These are phyloP conservation scores for Oemleria cerasiformis DNA, from an alignment of 306 rosid genomes.

Conservation along the genomic window DNA sequence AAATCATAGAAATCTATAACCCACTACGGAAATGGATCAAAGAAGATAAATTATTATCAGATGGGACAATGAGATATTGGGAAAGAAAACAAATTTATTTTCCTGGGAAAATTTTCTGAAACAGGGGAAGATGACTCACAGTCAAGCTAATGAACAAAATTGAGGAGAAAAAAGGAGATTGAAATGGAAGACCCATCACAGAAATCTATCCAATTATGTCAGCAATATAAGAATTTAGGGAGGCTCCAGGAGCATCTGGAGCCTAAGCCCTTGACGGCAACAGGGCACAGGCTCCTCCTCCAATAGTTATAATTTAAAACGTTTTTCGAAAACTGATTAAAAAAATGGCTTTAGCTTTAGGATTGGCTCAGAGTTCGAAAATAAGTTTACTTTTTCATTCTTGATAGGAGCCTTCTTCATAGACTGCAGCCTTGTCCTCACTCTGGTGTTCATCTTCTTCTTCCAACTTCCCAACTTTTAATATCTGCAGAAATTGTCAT, in stretches of 20 bases:
- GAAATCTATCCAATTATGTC: conserved; percentile 12
- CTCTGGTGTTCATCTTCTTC: conserved; percentile 49
- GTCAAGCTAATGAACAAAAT: neutral
- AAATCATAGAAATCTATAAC: conserved; percentile 6
- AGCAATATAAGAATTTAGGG: conserved; percentile 23
- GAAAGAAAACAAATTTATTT: neutral
- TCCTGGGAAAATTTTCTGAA: conserved; percentile 13
- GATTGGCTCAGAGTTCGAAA: neutral
- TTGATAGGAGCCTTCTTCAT: conserved; percentile 52
- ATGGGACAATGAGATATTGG: conserved; percentile 1
- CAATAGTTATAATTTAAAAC: conserved; percentile 36
- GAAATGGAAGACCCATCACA: conserved; percentile 11
- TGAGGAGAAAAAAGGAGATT: neutral
- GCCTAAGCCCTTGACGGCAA: conserved; percentile 13
- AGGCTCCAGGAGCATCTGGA: conserved; percentile 20
- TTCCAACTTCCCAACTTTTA: neutral
- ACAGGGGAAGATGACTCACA: neutral
- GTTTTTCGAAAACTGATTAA: conserved; percentile 38
- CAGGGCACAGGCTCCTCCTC: conserved; percentile 12
- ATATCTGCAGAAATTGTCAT: conserved; percentile 32
- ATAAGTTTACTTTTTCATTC: conserved; percentile 54
- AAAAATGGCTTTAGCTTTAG: neutral
- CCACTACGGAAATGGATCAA: conserved; percentile 1
- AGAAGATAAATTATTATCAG: conserved; percentile 20
- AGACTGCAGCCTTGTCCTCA: conserved; percentile 39